Conservation (phyloP, 1,284 basidiomycete genomes). For the Trametes pubescens region DNA sequence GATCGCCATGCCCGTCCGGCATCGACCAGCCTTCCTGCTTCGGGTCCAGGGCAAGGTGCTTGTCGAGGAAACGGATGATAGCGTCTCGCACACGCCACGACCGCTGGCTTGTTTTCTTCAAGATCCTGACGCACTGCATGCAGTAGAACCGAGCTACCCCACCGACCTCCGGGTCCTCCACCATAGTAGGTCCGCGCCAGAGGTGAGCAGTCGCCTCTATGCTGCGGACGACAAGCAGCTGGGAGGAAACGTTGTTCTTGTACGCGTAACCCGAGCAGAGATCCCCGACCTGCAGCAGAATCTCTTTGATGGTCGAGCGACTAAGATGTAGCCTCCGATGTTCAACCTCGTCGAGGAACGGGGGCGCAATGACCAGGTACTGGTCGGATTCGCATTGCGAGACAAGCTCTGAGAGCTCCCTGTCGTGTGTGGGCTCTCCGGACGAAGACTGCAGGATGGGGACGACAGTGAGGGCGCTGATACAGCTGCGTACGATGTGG, state of each 20-base stretch:
- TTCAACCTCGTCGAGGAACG: conserved; percentile 64
- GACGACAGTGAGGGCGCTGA: conserved; percentile 62
- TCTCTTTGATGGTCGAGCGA: conserved; percentile 54
- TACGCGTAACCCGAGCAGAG: conserved; percentile 68
- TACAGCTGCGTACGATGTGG: conserved; percentile 55
- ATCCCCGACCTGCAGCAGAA: conserved; percentile 63
- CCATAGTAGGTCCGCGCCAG: conserved; percentile 61
- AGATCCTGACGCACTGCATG: conserved; percentile 57
- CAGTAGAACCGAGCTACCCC: conserved; percentile 56
- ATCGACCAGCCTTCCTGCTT: conserved; percentile 57
- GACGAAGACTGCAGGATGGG: conserved; percentile 68
- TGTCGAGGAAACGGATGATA: conserved; percentile 71
- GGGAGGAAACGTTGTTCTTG: conserved; percentile 61
- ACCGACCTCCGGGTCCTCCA: conserved; percentile 50
- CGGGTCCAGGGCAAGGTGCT: conserved; percentile 71
- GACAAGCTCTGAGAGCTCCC: conserved; percentile 67
- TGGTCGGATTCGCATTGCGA: conserved; percentile 57
- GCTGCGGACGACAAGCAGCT: conserved; percentile 65
- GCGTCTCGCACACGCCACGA: conserved; percentile 78
- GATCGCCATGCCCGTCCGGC: conserved; percentile 33
- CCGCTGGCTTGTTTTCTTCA: conserved; percentile 53
- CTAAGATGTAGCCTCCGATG: conserved; percentile 64
- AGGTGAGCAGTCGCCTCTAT: conserved; percentile 69
- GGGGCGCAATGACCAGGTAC: conserved; percentile 65
- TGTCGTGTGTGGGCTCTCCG: conserved; percentile 68